Evolutionary conservation across 1,284 basidiomycete species (phyloP).

Genomic region (Agroathelia rolfsii): DNA sequence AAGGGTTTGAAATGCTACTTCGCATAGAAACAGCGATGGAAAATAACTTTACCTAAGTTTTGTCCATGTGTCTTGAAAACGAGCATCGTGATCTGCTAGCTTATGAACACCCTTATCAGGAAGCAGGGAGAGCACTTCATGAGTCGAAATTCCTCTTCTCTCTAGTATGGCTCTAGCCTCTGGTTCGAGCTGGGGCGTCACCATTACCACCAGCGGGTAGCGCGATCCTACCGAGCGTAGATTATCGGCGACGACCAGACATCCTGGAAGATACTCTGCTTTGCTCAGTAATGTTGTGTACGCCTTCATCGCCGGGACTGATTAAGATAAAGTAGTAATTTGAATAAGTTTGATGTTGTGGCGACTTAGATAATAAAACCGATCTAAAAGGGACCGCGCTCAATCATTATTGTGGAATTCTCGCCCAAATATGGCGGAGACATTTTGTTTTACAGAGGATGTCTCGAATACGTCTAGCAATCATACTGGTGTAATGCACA

Average conservation of each 20-base stretch:
- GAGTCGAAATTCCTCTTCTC: constrained; percentile 41
- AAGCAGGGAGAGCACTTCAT: constrained; percentile 51
- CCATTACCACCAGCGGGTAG: constrained; percentile 80
- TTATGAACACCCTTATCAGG: constrained; percentile 43
- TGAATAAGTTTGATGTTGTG: too few species aligned
- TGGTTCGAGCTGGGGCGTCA: constrained; percentile 51
- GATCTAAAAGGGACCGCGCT: too few species aligned
- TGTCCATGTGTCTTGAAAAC: constrained; percentile 86
- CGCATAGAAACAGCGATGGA: constrained; percentile 1
- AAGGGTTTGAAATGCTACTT: too few species aligned
- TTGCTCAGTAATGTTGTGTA: constrained; percentile 64
- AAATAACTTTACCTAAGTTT: constrained; percentile 59
- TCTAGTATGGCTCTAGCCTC: constrained; percentile 46
- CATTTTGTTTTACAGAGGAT: too few species aligned
- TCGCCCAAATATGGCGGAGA: too few species aligned
- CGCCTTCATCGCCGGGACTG: too few species aligned
- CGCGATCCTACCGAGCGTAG: constrained; percentile 53
- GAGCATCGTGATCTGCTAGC: constrained; percentile 41
- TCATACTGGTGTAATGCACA: constrained; percentile 3
- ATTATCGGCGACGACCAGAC: constrained; percentile 64
- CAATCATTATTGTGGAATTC: too few species aligned
- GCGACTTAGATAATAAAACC: too few species aligned
- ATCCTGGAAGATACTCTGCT: constrained; percentile 61
- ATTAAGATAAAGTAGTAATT: too few species aligned
- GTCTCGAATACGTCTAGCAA: too few species aligned